Evolutionary conservation across 345 rosid genomes (phyloP), one percentile per base, ranked within the genome.

Genomic region (Rhizophora apiculata): DNA sequence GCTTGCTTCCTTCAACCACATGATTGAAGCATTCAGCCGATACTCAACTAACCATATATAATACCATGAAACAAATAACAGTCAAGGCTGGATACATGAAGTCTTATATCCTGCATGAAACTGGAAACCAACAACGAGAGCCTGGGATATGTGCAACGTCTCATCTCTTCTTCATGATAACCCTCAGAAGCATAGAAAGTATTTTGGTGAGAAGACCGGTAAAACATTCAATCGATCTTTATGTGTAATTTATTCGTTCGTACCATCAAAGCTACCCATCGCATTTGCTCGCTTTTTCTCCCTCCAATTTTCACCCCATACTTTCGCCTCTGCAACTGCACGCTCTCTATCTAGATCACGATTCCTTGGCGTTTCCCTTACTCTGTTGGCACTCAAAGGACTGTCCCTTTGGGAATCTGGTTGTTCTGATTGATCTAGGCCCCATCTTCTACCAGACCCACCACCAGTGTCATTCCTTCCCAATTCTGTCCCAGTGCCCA

Each of bases 231-330:
- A 64, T 53, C n/a, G 7, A 32, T 29, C 46, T 55, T 70, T 58
- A 22, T 5, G 65, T 30, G 26, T 58, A 53, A 53, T 80, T 46
- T 58, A 91, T 72, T 89, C 97, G 19, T 89, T 87, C 60, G 91
- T 81, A 68, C 86, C 82, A 74, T 94, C 96, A 29, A 87, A 89
- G 79, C 96, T 91, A 27, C 90, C 90, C 69, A 82, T 77, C 43
- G 87, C 83, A 32, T 83, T 82, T 26, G 89, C 92, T 39, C 92
- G 80, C 74, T 92, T 95, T 74, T 82, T 90, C 78, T 89, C 97
- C 70, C 99, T 85, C 98, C 87, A 92, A 74, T 92, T 92, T 83
- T 95, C 97, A 29, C 99, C 99, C 99, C 99, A 95, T 46, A 95
- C 96, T 74, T 92, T 95, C 0, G 99, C 99, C 67, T 85, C 98